Base-by-base conservation (phyloP, 192 early-diverging fungal genomes). In the Ambispora gerdemannii region DNA sequence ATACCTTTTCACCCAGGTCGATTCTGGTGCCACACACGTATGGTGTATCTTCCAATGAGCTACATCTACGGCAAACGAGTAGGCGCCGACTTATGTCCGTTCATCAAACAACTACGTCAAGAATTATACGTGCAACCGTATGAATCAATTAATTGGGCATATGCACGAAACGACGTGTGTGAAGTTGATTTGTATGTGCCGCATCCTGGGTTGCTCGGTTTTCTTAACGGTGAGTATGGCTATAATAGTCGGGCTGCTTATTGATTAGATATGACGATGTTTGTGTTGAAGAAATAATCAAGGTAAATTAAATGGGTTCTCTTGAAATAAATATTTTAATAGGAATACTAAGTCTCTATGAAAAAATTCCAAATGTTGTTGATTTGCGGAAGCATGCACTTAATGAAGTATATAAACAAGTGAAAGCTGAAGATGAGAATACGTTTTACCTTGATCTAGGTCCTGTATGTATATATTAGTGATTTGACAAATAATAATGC, bases 11-110 rank as follows among this genome's bases (percentile, higher is more conserved):
- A 92, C 49, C 92, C 97, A 6, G 93, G 90, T 30, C 84, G 90
- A 38, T 93, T 90, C 90, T 99, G 97, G 97, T 87, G 91, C 50
- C 97, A 99, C 75, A 91, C 92, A 10, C 88, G 97, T 20, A 79
- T 85, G 53, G 95, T 98, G 11, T 97, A 96, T 77, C 81, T 99
- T n/a, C 91, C 91, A 63, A 99, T 99, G 96, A 82, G 90, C 72
- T 96, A 94, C 67, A 78, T 96, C 30, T 98, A 97, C 79, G 94
- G 88, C 1, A 77, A 76, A 47, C 77, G 87, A 27, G 80, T 87
- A 32, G 77, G 80, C 27, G 77, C 85, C 49, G 81, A 89, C 8
- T 69, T 79, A 24, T 91, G 84, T 27, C 81, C 82, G 2, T 87
- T 99, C 64, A 93, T 91, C 25, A 68, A 81, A 34, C 80, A 88